Conservation (phyloP, 257 asterid genomes). For the Cinchona pubescens region DNA sequence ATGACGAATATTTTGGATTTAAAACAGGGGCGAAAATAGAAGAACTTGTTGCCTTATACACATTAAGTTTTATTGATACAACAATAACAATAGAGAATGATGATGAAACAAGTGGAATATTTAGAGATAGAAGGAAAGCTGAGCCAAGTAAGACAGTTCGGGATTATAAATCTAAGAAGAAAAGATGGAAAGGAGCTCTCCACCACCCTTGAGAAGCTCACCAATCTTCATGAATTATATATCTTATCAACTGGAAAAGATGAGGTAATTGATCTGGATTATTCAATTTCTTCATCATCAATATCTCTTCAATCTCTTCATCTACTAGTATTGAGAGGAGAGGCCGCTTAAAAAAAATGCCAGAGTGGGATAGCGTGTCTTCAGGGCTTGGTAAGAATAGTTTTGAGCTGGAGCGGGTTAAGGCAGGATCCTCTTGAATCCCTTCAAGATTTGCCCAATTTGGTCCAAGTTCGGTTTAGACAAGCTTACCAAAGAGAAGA, state of each 20-base stretch:
- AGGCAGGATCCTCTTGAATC: constrained; percentile 18
- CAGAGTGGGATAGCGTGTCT: constrained; percentile 26
- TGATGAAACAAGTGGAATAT: neutral
- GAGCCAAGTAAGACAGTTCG: constrained; percentile 13
- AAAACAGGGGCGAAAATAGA: constrained; percentile 18
- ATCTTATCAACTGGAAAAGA: neutral
- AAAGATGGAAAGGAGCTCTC: constrained; percentile 25
- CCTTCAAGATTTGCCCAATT: constrained; percentile 33
- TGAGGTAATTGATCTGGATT: constrained; percentile 22
- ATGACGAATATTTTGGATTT: neutral
- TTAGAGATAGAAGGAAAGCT: constrained; percentile 27
- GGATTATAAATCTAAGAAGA: constrained; percentile 18
- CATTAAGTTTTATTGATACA: neutral
- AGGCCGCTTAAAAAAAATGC: constrained; percentile 26
- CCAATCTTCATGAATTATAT: constrained; percentile 12
- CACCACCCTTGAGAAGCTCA: constrained; percentile 26
- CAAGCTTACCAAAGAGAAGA: constrained; percentile 26
- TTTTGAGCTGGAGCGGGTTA: neutral
- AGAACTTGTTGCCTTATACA: constrained; percentile 5
- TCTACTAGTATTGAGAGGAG: neutral
- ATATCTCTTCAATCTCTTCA: neutral
- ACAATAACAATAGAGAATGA: neutral
- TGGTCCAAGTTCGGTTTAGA: neutral
- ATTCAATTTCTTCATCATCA: constrained; percentile 5
- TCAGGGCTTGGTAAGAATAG: constrained; percentile 10